Evolutionary conservation across 2,329 filamentous ascomycete species (phyloP).

Genomic region (Didymella exigua): DNA sequence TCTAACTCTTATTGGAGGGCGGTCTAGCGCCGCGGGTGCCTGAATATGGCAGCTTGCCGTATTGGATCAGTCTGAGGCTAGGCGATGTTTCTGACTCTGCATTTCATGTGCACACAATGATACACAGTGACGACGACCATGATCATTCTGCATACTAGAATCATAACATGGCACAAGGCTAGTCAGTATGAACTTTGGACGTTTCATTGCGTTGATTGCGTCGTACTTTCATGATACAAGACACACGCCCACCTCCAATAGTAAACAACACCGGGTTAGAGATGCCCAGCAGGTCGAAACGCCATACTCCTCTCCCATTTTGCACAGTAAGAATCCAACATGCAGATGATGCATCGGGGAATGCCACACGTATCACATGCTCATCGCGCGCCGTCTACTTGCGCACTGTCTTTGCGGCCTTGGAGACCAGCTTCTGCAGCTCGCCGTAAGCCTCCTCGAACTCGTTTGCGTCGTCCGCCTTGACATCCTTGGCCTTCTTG

Average conservation of each 20-base stretch:
- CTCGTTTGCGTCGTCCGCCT: conserved; percentile 53
- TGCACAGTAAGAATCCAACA: conserved; percentile 24
- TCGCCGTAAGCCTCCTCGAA: conserved; percentile 62
- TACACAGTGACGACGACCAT: background rate
- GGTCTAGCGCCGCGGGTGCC: background rate
- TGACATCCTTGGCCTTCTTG: conserved; percentile 56
- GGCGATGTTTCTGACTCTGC: too few relatives aligned
- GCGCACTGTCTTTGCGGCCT: conserved; percentile 63
- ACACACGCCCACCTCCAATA: conserved; percentile 10
- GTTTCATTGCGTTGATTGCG: conserved; percentile 15
- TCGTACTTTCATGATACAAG: conserved; percentile 15
- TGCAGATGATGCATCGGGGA: conserved; percentile 6
- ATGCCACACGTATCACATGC: conserved; percentile 14
- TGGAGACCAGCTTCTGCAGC: conserved; percentile 63
- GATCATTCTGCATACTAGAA: background rate
- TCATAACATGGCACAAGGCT: background rate
- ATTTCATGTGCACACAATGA: background rate
- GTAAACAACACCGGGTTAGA: conserved; percentile 13
- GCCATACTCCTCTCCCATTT: conserved; percentile 27
- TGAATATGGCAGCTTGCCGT: background rate
- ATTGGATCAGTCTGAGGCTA: background rate
- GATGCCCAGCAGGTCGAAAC: conserved; percentile 17
- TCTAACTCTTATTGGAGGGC: background rate
- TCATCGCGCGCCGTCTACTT: conserved; percentile 45
- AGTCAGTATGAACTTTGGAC: background rate